These are phyloP conservation scores for Aspergillus pseudoterreus DNA, from an alignment of 2,329 filamentous ascomycete species.

Conservation along the genomic window DNA sequence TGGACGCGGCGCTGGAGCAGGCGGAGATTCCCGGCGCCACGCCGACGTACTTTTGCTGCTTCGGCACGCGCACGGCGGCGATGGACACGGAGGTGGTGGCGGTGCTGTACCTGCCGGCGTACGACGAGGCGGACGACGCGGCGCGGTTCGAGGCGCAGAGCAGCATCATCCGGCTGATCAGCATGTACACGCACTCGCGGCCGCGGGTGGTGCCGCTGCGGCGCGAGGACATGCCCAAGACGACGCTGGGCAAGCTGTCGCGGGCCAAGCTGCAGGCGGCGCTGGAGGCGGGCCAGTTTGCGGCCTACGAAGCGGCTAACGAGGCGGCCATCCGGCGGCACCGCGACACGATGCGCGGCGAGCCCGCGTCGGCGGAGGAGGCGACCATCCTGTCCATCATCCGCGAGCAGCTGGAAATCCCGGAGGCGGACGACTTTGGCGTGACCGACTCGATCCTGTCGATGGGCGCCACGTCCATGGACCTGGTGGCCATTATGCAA, in stretches of 20 bases:
- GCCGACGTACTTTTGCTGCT: conserved; percentile 36
- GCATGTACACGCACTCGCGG: conserved; percentile 1
- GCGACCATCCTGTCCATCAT: conserved; percentile 2
- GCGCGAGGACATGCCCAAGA: conserved; percentile 6
- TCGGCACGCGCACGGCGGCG: conserved; percentile 28
- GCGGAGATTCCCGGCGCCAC: conserved; percentile 20
- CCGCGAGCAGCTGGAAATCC: conserved; percentile 6
- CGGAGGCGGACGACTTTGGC: background rate
- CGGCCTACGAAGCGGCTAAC: background rate
- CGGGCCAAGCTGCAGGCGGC: conserved; percentile 14
- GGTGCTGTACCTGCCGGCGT: conserved; percentile 36
- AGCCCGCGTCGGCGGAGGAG: conserved; percentile 2
- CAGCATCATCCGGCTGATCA: conserved; percentile 6
- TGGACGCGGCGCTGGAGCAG: conserved; percentile 40
- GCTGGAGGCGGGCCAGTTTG: conserved; percentile 30
- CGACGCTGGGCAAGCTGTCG: conserved; percentile 13
- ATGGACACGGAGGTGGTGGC: conserved; percentile 37
- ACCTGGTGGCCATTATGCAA: background rate
- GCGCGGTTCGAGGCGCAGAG: conserved; percentile 7
- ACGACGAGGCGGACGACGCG: conserved; percentile 4
- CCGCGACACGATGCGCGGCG: background rate
- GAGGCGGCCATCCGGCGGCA: background rate
- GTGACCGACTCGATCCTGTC: background rate
- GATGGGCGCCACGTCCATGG: background rate
- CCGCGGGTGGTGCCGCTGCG: conserved; percentile 9